phyloP scores from a whole-genome alignment of 1,139 yeast genomes.

The Candida tropicalis region DNA sequence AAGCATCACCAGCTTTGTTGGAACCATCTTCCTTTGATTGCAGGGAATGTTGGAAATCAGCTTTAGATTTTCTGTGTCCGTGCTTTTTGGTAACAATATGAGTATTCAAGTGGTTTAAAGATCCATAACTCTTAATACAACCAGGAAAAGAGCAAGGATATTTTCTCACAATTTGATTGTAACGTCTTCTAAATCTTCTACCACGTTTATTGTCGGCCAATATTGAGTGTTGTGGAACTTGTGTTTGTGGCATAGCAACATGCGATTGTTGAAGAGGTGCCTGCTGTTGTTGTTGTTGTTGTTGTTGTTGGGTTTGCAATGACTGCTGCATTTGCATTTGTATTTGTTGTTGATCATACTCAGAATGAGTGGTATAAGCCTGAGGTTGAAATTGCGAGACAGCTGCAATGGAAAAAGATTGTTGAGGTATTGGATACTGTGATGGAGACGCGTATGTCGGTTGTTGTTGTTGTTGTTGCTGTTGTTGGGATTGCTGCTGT shows the following conservation, averaged over 20 bases:
- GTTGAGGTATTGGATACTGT: constrained; percentile 4
- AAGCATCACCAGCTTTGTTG: not conserved
- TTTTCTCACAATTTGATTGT: constrained; percentile 69
- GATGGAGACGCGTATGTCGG: constrained; percentile 4
- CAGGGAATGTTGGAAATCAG: constrained; percentile 52
- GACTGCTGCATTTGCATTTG: constrained; percentile 4
- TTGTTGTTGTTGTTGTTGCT: constrained; percentile 6
- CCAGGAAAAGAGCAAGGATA: constrained; percentile 62
- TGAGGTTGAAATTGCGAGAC: constrained; percentile 4
- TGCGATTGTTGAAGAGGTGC: constrained; percentile 7
- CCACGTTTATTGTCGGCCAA: constrained; percentile 26
- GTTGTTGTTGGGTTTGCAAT: constrained; percentile 6
- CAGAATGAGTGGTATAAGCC: constrained; percentile 1
- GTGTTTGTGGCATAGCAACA: constrained; percentile 3
- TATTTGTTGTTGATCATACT: constrained; percentile 3
- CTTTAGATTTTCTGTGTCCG: constrained; percentile 68
- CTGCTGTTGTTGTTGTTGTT: constrained; percentile 8
- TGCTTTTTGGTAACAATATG: constrained; percentile 74
- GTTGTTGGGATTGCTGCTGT: not conserved
- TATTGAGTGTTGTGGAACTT: constrained; percentile 1
- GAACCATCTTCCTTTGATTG: constrained; percentile 14
- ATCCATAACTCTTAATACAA: constrained; percentile 75
- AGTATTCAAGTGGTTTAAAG: constrained; percentile 75
- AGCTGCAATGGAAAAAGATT: constrained; percentile 1
- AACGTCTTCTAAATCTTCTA: constrained; percentile 63